Evolutionary conservation across 2,329 filamentous ascomycete genomes (phyloP), one percentile per base, ranked within the genome.

Genomic region (Coleophoma cylindrospora): DNA sequence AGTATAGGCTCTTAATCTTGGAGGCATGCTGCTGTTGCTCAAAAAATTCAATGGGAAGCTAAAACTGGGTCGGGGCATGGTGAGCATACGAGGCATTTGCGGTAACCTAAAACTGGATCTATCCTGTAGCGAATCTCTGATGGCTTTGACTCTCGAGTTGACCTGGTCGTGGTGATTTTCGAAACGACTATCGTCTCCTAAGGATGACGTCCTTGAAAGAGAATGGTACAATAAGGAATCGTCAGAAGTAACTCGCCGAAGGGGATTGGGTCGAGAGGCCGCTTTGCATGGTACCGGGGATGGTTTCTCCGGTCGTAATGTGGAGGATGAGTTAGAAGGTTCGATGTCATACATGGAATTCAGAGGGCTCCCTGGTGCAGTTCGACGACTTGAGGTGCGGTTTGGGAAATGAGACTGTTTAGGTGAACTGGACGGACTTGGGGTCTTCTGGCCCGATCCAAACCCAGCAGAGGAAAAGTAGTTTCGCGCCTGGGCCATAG

Each of bases 81-180:
- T 74, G 17, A 74, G 68, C 40, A 76, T 59, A 54, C 47, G 51
- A 41, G 54, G 53, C 55, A 87, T 68, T 53, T 77, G 77, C 2
- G 81, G 81, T 63, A 90, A 76, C 62, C 84, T 89, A 68, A 91
- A 86, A 49, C 84, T 89, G 2, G 91, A 88, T 38, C 78, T 72
- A 60, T 96, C 91, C 63, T 90, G 84, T 54, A 89, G 81, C 63
- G 87, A 95, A 65, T 96, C 91, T 63, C 84, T 87, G 65, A 97
- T 88, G 4, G 92, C 92, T 70, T 95, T 95, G 63, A 94, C 77
- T 40, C 92, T 80, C 58, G 87, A 90, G 61, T 96, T 97, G 57
- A 92, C 86, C 72, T 94, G 89, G 54, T 89, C 87, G 40, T 84
- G 81, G 12, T 95, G 83, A 66, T 94, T 76, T 45, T 87, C 81